Conservation (phyloP, 306 rosid genomes). For the cucumber (Cucumis sativus) region DNA sequence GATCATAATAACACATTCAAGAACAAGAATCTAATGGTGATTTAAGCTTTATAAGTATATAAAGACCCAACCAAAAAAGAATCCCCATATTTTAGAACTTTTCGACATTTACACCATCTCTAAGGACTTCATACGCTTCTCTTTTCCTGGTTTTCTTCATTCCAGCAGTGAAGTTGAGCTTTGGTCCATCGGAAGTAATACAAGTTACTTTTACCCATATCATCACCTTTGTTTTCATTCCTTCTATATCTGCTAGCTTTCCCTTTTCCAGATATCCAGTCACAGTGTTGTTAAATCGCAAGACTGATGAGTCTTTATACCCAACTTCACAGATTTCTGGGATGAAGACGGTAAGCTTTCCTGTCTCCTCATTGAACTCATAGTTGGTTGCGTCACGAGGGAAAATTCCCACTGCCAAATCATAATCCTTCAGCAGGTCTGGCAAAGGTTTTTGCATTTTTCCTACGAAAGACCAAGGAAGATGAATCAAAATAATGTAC, state of each 20-base stretch:
- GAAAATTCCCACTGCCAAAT: slow-evolving; percentile 67
- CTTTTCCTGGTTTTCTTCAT: slow-evolving; percentile 84
- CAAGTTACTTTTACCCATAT: slow-evolving; percentile 76
- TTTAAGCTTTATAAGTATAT: not conserved
- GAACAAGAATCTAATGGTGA: not conserved
- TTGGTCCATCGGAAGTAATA: slow-evolving; percentile 63
- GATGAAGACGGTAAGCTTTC: slow-evolving; percentile 63
- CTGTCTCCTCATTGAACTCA: slow-evolving; percentile 69
- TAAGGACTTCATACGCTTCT: slow-evolving; percentile 69
- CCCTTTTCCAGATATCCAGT: slow-evolving; percentile 85
- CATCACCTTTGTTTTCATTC: slow-evolving; percentile 86
- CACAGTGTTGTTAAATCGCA: slow-evolving; percentile 62
- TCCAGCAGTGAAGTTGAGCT: slow-evolving; percentile 73
- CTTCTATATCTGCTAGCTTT: slow-evolving; percentile 72
- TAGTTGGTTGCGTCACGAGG: slow-evolving; percentile 94
- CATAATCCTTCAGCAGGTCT: slow-evolving; percentile 72
- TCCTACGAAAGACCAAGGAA: slow-evolving; percentile 30
- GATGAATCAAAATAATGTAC: not conserved
- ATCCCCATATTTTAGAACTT: slow-evolving; percentile 34
- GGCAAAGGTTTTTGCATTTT: slow-evolving; percentile 85
- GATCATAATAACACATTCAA: not conserved
- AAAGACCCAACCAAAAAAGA: not conserved
- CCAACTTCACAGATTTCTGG: slow-evolving; percentile 75
- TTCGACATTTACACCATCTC: slow-evolving; percentile 66
- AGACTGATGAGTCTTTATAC: slow-evolving; percentile 67